Conservation (phyloP, 495 filamentous ascomycete species). For the Letharia lupina region DNA sequence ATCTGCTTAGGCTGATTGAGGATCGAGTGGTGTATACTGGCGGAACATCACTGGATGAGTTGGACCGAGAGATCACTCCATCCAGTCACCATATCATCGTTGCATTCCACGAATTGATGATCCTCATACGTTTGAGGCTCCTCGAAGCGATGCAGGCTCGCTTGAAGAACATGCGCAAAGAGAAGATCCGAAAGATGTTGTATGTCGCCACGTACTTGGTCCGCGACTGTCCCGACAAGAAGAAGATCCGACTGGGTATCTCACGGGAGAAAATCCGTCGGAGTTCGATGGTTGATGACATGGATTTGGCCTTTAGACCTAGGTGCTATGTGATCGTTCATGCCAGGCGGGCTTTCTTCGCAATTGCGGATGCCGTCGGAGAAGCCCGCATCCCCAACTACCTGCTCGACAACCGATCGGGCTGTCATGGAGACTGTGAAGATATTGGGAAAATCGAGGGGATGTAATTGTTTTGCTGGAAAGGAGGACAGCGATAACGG, state of each 20-base stretch:
- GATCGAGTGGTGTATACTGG: background rate
- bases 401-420: background rate
- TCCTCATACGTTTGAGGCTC: background rate
- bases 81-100: background rate
- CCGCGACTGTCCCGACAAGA: background rate
- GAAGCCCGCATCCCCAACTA: background rate
- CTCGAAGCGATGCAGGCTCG: background rate
- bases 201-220: background rate
- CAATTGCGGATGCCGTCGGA: background rate
- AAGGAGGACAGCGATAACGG: background rate
- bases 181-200: background rate
- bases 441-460: background rate
- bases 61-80: background rate
- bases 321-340: background rate
- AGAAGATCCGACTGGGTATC: background rate
- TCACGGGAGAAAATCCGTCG: background rate
- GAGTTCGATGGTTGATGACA: background rate
- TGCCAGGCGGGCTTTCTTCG: constrained; percentile 1
- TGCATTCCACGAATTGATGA: background rate
- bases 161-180: background rate
- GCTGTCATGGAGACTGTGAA: background rate
- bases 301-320: background rate
- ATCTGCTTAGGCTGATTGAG: background rate
- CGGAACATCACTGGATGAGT: background rate
- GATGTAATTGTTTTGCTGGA: background rate